Base-by-base conservation (phyloP, 208 protist genomes). In the Balamuthia mandrillaris region DNA sequence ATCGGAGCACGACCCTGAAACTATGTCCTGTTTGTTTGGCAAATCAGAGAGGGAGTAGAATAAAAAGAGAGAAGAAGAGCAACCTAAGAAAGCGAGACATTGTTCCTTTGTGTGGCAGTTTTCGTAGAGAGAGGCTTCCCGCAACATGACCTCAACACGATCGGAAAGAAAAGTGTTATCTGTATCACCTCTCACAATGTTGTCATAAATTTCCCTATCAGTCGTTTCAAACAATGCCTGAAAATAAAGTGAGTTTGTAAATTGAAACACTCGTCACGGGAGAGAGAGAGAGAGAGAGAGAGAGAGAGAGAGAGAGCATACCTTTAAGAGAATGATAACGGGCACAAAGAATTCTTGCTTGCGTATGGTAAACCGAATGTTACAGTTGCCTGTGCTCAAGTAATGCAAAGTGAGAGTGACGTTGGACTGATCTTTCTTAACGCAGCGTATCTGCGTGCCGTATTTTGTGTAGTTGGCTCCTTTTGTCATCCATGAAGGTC, bases 401-500 rank as follows among this genome's bases (percentile, higher is more conserved):
- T 99, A 99, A 90, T 99, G 99, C 54, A 99, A 93, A 60, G 95
- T 97, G 86, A 97, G 96, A 52, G 97, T 98, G 49, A 92, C 81
- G 10, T 94, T 95, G 12, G 96, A 91, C 9, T 96, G 94, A 90
- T 98, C 98, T 41, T 89, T 47, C 42, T 77, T 47, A 58, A 98
- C 96, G 90, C 95, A 98, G 51, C 97, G 94, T 14, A 99, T 96
- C 21, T 95, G 88, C 1, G 98, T 93, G 72, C 95, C 98, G 87
- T 97, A 97, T 27, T 94, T 66, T 16, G 98, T 97, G 90, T 99
- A 99, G 41, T 93, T 84, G 24, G 90, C 87, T 1, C 98, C 98
- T 58, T 97, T 93, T 16, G 94, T 95, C 1, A 45, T 42, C 91
- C 97, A 99, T 51, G 91, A 90, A 29, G 96, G 87, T 33, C 97